Evolutionary conservation across 305 asterid genomes (phyloP).

Genomic region (Rubia tinctorum): DNA sequence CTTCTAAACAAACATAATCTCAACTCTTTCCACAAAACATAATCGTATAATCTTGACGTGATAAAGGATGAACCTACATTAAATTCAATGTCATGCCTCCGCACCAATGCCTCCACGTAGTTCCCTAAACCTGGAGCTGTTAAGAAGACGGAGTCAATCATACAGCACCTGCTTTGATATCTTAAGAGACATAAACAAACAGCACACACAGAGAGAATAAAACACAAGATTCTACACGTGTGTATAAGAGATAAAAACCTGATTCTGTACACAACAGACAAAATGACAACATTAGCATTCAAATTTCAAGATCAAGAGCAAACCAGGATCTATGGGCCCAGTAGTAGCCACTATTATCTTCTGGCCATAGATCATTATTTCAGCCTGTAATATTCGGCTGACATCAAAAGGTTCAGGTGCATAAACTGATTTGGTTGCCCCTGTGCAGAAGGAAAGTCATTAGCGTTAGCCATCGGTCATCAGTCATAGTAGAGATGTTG

Average conservation of each 20-base stretch:
- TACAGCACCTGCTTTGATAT: neutral
- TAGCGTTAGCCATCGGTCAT: neutral
- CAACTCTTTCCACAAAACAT: neutral
- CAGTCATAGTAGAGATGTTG: neutral
- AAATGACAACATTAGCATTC: neutral
- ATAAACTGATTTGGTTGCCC: slow-evolving; percentile 84
- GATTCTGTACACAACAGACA: neutral
- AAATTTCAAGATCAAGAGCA: slow-evolving; percentile 22
- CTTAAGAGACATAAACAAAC: slow-evolving; percentile 1
- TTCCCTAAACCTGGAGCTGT: slow-evolving; percentile 97
- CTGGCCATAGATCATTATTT: slow-evolving; percentile 45
- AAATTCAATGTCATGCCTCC: slow-evolving; percentile 93
- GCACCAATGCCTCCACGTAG: slow-evolving; percentile 94
- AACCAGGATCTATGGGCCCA: slow-evolving; percentile 89
- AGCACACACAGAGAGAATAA: neutral
- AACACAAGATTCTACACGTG: neutral
- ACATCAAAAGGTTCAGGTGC: slow-evolving; percentile 97
- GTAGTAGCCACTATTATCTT: slow-evolving; percentile 50
- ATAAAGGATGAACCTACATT: slow-evolving; percentile 47
- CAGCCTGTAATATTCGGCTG: slow-evolving; percentile 74
- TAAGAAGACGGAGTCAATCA: slow-evolving; percentile 20
- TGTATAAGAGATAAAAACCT: neutral
- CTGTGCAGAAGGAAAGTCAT: slow-evolving; percentile 30
- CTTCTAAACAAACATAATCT: neutral
- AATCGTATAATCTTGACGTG: neutral